These are phyloP conservation scores for Castanea sativa DNA, from an alignment of 306 rosid genomes.

Conservation along the genomic window DNA sequence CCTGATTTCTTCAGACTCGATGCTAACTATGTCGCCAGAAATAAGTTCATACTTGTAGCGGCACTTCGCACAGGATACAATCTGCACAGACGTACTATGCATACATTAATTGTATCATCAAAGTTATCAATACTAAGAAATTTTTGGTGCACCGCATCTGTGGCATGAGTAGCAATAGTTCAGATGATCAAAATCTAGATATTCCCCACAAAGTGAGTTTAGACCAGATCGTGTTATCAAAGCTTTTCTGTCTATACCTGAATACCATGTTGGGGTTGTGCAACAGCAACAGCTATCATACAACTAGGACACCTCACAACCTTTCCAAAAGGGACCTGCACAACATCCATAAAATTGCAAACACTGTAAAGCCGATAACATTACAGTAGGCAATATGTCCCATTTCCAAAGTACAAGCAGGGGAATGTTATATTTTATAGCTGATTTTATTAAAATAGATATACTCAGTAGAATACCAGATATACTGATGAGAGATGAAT, in stretches of 20 bases:
- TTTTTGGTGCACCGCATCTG: neutral
- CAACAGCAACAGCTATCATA: slow-evolving; percentile 78
- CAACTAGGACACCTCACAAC: slow-evolving; percentile 91
- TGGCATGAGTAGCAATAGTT: neutral
- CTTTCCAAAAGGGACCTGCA: slow-evolving; percentile 92
- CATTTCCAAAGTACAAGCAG: slow-evolving; percentile 12
- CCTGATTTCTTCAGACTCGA: slow-evolving; percentile 96
- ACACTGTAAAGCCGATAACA: slow-evolving; percentile 3
- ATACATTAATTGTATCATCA: neutral
- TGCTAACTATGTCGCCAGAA: slow-evolving; percentile 74
- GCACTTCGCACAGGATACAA: slow-evolving; percentile 87
- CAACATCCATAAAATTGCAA: slow-evolving; percentile 11
- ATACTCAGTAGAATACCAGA: neutral
- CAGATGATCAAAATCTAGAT: neutral
- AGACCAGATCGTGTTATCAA: neutral
- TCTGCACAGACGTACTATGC: slow-evolving; percentile 45
- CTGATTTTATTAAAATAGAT: slow-evolving; percentile 4
- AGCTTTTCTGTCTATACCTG: slow-evolving; percentile 47
- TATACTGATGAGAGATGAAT: neutral
- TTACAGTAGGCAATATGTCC: neutral
- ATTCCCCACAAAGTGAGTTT: neutral
- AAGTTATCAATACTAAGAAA: neutral
- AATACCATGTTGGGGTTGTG: slow-evolving; percentile 96
- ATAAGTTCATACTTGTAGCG: slow-evolving; percentile 90
- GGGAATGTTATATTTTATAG: neutral